A percentile compares a stretch with the other conserved stretches of the same genome.
Conservation (phyloP, 208 protist species). For the Trypanosoma melophagium region DNA sequence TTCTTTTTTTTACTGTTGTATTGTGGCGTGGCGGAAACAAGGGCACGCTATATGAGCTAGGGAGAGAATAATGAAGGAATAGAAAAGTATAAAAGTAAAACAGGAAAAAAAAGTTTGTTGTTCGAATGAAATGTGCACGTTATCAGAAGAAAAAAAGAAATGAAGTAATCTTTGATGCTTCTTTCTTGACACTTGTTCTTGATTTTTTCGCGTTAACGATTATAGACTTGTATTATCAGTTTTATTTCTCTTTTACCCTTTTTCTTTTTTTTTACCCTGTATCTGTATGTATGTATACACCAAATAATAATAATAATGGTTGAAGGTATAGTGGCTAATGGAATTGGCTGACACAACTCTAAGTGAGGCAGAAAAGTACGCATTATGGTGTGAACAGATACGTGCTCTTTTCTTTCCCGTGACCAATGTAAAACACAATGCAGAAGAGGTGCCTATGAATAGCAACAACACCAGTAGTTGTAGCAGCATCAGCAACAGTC, state of each 20-base stretch:
- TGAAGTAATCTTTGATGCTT: neutral
- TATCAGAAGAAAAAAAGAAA: no score
- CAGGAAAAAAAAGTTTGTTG: neutral
- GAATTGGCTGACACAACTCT: neutral
- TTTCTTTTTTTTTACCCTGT: constrained; percentile 5
- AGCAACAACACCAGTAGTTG: neutral
- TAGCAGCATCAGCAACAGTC: no score
- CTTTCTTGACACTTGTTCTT: neutral
- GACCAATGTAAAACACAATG: neutral
- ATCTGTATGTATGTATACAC: neutral
- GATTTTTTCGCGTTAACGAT: no score
- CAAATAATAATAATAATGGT: neutral
- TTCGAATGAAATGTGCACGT: neutral
- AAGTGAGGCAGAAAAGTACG: constrained; percentile 44
- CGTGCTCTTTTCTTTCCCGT: constrained; percentile 35
- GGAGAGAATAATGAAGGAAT: neutral
- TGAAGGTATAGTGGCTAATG: no score
- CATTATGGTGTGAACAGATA: constrained; percentile 57
- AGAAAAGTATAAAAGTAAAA: neutral
- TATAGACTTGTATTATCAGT: neutral
- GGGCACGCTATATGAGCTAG: no score
- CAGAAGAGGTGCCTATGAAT: no score
- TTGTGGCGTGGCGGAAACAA: no score
- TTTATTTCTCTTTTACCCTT: neutral
- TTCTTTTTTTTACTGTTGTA: no score